phyloP scores from a whole-genome alignment of 768 basidiomycete species.

The Termitomyces sp. region DNA sequence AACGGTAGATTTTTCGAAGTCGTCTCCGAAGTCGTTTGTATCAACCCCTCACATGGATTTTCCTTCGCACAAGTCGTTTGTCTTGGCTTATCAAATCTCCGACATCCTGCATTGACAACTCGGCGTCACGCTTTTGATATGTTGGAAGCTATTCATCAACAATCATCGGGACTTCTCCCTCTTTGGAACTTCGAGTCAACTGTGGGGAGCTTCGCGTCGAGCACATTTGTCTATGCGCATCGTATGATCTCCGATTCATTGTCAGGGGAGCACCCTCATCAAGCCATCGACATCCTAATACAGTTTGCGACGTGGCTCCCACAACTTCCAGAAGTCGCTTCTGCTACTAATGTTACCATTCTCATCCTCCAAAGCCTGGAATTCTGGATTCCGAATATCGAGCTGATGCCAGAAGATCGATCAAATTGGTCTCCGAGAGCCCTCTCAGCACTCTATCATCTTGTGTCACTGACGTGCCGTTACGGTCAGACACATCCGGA shows the following conservation, averaged over 20 bases:
- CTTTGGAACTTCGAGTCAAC: conserved; percentile 72
- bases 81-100: conserved; percentile 80
- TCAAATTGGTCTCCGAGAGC: conserved; percentile 53
- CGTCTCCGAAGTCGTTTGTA: conserved; percentile 63
- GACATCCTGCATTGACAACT: conserved; percentile 57
- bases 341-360: conserved; percentile 40
- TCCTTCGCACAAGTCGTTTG: conserved; percentile 71
- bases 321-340: conserved; percentile 45
- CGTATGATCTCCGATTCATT: conserved; percentile 71
- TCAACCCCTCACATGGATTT: conserved; percentile 48
- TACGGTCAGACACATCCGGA: conserved; percentile 72
- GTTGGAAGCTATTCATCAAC: conserved; percentile 66
- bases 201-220: conserved; percentile 64
- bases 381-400: conserved; percentile 77
- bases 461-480: conserved; percentile 77
- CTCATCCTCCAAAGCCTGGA: conserved; percentile 75
- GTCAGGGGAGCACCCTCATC: conserved; percentile 67
- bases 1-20: conserved; percentile 73
- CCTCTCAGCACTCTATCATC: conserved; percentile 64
- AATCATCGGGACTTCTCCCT: conserved; percentile 57
- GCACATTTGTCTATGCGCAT: conserved; percentile 78
- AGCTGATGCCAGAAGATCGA: conserved; percentile 58
- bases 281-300: conserved; percentile 57
- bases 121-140: conserved; percentile 77
- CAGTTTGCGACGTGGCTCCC: conserved; percentile 74